A percentile compares a stretch with the other conserved stretches of the same genome.
Conservation (phyloP, 192 early-diverging fungal species). For the Coemansia sp. region DNA sequence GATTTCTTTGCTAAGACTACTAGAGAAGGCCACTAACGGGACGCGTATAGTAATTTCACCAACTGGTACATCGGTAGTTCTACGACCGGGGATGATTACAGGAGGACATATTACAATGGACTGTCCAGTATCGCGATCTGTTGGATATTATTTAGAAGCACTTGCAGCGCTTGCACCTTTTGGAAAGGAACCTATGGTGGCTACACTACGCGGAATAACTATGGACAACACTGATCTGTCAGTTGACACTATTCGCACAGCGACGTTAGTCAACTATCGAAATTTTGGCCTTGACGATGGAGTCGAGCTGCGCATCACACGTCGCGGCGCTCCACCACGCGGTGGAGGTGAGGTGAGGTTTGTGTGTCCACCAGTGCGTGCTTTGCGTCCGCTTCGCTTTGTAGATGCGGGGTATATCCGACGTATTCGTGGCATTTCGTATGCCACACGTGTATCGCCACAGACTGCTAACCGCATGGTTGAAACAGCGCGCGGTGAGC, state of each 20-base stretch:
- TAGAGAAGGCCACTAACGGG: constrained; percentile 95
- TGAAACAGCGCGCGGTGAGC: constrained; percentile 77
- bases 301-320: constrained; percentile 84
- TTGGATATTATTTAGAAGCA: constrained; percentile 94
- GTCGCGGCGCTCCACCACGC: constrained; percentile 83
- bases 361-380: constrained; percentile 76
- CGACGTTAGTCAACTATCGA: constrained; percentile 77
- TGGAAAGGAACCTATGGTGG: constrained; percentile 76
- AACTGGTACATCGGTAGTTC: constrained; percentile 81
- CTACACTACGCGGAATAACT: constrained; percentile 89
- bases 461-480: constrained; percentile 93
- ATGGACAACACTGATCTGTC: constrained; percentile 90
- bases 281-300: constrained; percentile 85
- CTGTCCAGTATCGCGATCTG: constrained; percentile 78
- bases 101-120: constrained; percentile 87
- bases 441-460: constrained; percentile 88
- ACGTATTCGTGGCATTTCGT: constrained; percentile 93
- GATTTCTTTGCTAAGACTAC: constrained; percentile 79
- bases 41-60: constrained; percentile 90
- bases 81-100: constrained; percentile 84
- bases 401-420: constrained; percentile 84
- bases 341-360: constrained; percentile 93
- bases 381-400: constrained; percentile 78
- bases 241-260: constrained; percentile 90
- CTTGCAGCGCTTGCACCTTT: constrained; percentile 92